Evolutionary conservation across 2,329 filamentous ascomycete species (phyloP).

Genomic region (Myriosclerotinia scirpicola): DNA sequence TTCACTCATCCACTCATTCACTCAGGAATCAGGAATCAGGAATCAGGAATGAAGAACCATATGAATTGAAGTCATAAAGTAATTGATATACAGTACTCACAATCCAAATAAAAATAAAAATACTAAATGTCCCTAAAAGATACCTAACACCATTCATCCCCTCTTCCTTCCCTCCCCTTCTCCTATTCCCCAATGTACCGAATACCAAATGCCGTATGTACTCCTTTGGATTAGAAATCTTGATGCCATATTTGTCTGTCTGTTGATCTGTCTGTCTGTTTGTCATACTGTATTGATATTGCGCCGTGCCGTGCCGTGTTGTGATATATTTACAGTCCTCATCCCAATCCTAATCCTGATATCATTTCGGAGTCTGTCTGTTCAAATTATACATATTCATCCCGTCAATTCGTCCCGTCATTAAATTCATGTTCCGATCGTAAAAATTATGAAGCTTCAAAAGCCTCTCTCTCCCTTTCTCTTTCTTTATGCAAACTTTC

Average conservation of each 20-base stretch:
- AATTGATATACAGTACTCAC: too few species aligned
- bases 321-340: not conserved
- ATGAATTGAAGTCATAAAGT: too few species aligned
- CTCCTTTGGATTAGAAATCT: not conserved
- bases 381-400: too few species aligned
- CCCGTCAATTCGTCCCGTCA: not conserved
- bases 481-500: not conserved
- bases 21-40: too few species aligned
- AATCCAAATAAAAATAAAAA: too few species aligned
- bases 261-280: too few species aligned
- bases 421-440: not conserved
- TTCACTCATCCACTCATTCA: not conserved
- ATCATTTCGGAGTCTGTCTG: not conserved
- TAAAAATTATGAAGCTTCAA: constrained; percentile 7
- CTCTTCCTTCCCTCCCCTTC: too few species aligned
- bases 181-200: not conserved
- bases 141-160: too few species aligned
- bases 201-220: not conserved
- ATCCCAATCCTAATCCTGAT: not conserved
- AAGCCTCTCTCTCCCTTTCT: not conserved
- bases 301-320: not conserved
- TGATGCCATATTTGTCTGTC: not conserved
- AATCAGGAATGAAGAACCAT: too few species aligned
- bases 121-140: not conserved
- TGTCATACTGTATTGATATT: not conserved